These are phyloP conservation scores for Prillingera fragicola DNA, from an alignment of 1,284 basidiomycete genomes.

Conservation along the genomic window DNA sequence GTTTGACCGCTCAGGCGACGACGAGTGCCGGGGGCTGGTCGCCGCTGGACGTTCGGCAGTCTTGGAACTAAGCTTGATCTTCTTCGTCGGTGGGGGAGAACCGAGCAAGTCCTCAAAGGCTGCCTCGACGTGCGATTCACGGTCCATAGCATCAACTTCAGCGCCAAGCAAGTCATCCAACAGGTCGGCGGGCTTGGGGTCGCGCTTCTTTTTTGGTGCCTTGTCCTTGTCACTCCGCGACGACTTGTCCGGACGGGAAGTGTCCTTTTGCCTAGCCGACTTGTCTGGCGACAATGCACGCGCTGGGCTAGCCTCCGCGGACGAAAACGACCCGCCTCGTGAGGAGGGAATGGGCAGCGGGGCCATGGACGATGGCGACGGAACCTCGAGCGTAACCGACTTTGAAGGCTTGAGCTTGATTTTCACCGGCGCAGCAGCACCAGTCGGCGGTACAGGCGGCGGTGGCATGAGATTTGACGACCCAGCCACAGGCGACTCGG, in stretches of 20 bases:
- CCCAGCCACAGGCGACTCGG: not conserved
- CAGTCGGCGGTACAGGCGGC: slow-evolving; percentile 8
- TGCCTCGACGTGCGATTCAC: slow-evolving; percentile 11
- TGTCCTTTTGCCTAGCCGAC: not conserved
- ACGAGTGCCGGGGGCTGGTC: too few relatives aligned
- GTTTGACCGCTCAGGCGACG: not conserved
- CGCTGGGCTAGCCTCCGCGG: slow-evolving; percentile 4
- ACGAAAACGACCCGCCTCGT: slow-evolving; percentile 2
- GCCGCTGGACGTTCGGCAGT: not conserved
- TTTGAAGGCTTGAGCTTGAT: slow-evolving; percentile 37
- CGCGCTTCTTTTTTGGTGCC: slow-evolving; percentile 11
- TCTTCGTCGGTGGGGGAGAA: slow-evolving; percentile 25
- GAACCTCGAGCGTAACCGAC: slow-evolving; percentile 23
- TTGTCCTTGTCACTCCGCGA: slow-evolving; percentile 6
- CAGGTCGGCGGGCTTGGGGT: slow-evolving; percentile 4
- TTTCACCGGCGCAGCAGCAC: slow-evolving; percentile 12
- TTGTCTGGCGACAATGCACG: not conserved
- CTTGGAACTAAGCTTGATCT: slow-evolving; percentile 27
- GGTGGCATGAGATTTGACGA: slow-evolving; percentile 16
- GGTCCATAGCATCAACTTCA: slow-evolving; percentile 43
- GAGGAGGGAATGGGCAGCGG: slow-evolving; percentile 36
- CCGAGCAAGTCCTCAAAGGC: slow-evolving; percentile 29
- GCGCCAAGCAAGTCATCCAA: slow-evolving; percentile 44
- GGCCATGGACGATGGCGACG: slow-evolving; percentile 30
- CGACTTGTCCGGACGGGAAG: not conserved